Evolutionary conservation across 129 eudicot genomes (phyloP).

Genomic region (Ambrosia artemisiifolia): DNA sequence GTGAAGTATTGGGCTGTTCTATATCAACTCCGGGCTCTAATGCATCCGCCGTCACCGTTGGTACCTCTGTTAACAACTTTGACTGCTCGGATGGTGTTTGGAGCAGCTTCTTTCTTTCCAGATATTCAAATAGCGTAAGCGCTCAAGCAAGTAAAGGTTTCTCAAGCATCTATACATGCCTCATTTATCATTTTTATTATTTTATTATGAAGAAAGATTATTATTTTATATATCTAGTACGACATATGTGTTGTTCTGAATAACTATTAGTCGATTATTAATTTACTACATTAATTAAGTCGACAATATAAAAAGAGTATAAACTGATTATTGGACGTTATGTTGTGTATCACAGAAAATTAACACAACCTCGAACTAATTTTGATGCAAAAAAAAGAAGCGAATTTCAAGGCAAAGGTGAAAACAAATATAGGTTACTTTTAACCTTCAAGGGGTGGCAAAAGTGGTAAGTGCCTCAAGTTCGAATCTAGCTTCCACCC

Average conservation of each 20-base stretch:
- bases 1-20: slow-evolving; percentile 22
- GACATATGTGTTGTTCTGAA: neutral
- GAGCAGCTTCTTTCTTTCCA: slow-evolving; percentile 50
- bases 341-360: too few species aligned
- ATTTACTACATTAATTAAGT: neutral
- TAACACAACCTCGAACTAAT: too few species aligned
- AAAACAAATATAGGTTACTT: too few species aligned
- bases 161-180: neutral
- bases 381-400: too few species aligned
- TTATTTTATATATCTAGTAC: slow-evolving; percentile 1
- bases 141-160: slow-evolving; percentile 45
- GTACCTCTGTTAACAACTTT: slow-evolving; percentile 57
- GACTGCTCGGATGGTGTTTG: slow-evolving; percentile 63
- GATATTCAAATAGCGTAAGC: slow-evolving; percentile 52
- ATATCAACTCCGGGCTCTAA: slow-evolving; percentile 44
- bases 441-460: too few species aligned
- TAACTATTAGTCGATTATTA: neutral
- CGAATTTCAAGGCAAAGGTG: too few species aligned
- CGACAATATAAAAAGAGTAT: neutral
- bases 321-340: too few species aligned
- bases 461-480: too few species aligned
- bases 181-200: neutral
- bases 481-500: too few species aligned
- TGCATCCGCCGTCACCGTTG: slow-evolving; percentile 68
- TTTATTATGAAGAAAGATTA: neutral